Evolutionary conservation across 2,329 filamentous ascomycete species (phyloP).

Genomic region (Fusarium guadeloupense): DNA sequence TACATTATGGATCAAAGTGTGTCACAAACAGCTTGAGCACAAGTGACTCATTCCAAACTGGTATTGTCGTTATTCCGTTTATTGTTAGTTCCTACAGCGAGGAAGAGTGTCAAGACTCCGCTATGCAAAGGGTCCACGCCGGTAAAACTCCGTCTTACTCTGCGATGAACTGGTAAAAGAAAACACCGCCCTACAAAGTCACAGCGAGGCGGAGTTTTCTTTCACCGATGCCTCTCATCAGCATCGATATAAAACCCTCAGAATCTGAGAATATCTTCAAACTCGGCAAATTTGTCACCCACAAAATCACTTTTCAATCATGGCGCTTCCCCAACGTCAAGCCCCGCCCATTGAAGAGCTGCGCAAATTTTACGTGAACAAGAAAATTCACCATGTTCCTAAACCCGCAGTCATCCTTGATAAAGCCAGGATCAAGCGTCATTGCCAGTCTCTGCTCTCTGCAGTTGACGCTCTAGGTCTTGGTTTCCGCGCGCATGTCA

Average conservation of each 20-base stretch:
- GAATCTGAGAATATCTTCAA: no score
- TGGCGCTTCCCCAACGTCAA: conserved; percentile 37
- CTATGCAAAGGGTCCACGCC: no score
- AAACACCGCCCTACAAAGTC: not conserved
- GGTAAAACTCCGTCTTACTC: no score
- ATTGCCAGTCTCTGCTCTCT: conserved; percentile 66
- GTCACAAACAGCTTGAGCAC: no score
- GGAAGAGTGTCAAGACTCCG: not conserved
- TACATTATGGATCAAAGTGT: no score
- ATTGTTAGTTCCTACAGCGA: no score
- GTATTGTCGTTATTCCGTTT: no score
- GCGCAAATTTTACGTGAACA: conserved; percentile 42
- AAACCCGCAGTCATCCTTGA: conserved; percentile 68
- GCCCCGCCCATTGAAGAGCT: conserved; percentile 23
- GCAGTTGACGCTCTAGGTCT: conserved; percentile 59
- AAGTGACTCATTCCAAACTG: no score
- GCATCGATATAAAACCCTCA: no score
- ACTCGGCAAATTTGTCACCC: no score
- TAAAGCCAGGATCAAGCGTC: conserved; percentile 59
- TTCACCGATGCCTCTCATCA: no score
- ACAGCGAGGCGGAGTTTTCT: no score
- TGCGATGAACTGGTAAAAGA: not conserved
- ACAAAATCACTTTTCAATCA: not conserved
- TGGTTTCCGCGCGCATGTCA: conserved; percentile 69
- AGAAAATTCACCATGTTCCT: conserved; percentile 50